phyloP scores from a whole-genome alignment of 768 basidiomycete genomes.

The Candolleomyces aberdarensis region DNA sequence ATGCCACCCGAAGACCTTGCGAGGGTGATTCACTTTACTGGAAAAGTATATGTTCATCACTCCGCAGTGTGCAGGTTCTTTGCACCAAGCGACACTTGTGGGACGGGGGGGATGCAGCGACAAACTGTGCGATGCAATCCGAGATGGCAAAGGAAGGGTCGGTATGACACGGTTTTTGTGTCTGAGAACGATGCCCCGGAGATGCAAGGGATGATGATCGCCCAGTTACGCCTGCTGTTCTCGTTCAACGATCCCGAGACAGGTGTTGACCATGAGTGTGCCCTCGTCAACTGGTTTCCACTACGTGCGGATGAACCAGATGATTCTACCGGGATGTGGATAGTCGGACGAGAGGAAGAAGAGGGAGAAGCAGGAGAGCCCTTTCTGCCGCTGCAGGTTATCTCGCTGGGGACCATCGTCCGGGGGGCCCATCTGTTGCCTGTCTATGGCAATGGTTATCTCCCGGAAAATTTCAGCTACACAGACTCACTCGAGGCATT shows the following conservation, averaged over 20 bases:
- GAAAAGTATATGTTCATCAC: constrained; percentile 20
- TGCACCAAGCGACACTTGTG: constrained; percentile 26
- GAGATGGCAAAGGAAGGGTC: constrained; percentile 18
- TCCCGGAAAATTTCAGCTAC: constrained; percentile 20
- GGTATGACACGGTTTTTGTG: too few relatives aligned
- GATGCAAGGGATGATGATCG: constrained; percentile 11
- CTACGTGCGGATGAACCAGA: constrained; percentile 12
- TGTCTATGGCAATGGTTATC: constrained; percentile 11
- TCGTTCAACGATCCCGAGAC: constrained; percentile 4
- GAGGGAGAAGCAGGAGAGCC: too few relatives aligned
- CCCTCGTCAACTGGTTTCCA: constrained; percentile 26
- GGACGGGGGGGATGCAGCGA: constrained; percentile 22
- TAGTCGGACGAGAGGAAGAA: constrained; percentile 18
- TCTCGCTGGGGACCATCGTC: constrained; percentile 6
- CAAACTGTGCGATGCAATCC: constrained; percentile 24
- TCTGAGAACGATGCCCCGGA: constrained; percentile 15
- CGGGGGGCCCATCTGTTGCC: constrained; percentile 10
- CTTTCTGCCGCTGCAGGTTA: constrained; percentile 18
- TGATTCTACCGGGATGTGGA: constrained; percentile 30
- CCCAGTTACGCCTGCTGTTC: background rate
- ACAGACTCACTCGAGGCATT: constrained; percentile 21
- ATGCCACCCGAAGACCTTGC: constrained; percentile 4
- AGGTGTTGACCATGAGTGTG: constrained; percentile 15
- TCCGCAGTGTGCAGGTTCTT: constrained; percentile 23
- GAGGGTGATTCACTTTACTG: constrained; percentile 11